Evolutionary conservation across 2,329 filamentous ascomycete species (phyloP).

Genomic region (Orbilia brochopaga): DNA sequence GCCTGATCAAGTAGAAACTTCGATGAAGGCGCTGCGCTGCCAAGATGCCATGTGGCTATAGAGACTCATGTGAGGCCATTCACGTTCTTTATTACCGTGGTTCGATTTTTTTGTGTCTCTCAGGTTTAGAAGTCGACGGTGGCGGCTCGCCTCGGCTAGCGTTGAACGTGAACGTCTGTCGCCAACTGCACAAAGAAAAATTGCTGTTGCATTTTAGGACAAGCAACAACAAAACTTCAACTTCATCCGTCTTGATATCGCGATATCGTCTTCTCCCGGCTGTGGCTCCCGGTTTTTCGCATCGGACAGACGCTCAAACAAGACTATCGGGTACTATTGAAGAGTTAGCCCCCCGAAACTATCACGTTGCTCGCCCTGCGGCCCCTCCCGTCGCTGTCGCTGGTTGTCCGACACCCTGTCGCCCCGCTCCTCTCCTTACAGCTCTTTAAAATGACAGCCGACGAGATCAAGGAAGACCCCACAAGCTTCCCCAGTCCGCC

Average conservation of each 20-base stretch:
- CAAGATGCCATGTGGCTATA: too few relatives aligned
- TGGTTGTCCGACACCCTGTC: conserved; percentile 44
- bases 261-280: not conserved
- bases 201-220: conserved; percentile 47
- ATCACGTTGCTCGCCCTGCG: conserved; percentile 23
- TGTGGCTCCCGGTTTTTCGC: not conserved
- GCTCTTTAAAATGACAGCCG: conserved; percentile 32
- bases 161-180: too few relatives aligned
- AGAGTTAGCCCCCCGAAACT: conserved; percentile 7
- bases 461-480: conserved; percentile 1
- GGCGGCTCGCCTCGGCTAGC: not conserved
- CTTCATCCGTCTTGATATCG: not conserved
- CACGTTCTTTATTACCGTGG: too few relatives aligned
- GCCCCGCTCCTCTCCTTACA: conserved; percentile 26
- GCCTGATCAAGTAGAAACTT: too few relatives aligned
- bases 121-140: conserved; percentile 24
- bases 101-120: too few relatives aligned
- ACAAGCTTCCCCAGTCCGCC: not conserved
- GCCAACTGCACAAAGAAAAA: not conserved
- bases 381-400: conserved; percentile 28
- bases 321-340: conserved; percentile 22
- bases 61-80: too few relatives aligned
- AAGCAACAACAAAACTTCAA: conserved; percentile 32
- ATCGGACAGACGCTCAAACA: not conserved
- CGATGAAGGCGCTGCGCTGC: too few relatives aligned